A percentile compares a stretch with the other conserved stretches of the same genome.
Evolutionary conservation across 2,329 filamentous ascomycete species (phyloP).

Genomic region (Diplocarpon rosae): DNA sequence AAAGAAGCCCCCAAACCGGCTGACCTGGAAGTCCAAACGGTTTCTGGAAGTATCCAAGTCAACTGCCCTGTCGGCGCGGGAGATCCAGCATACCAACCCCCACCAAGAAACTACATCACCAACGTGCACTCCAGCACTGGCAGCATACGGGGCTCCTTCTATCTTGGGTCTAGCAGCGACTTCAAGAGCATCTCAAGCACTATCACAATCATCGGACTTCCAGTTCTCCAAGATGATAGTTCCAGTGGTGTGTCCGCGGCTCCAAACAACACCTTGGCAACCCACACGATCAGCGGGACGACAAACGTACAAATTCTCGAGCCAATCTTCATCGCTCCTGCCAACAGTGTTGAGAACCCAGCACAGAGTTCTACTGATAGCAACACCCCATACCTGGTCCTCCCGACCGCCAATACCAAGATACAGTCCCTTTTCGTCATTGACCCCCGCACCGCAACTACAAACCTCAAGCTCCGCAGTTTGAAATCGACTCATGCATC

Average conservation of each 20-base stretch:
- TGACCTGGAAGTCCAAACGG: conserved; percentile 17
- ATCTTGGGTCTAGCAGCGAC: conserved; percentile 15
- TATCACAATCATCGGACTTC: conserved; percentile 16
- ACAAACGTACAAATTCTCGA: conserved; percentile 17
- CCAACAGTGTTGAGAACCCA: conserved; percentile 3
- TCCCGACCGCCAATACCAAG: too few relatives aligned
- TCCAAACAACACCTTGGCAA: conserved; percentile 14
- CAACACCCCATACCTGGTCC: conserved; percentile 16
- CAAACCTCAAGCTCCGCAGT: conserved; percentile 11
- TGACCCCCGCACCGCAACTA: background rate
- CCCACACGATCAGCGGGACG: conserved; percentile 18
- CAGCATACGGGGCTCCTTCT: conserved; percentile 19
- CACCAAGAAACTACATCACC: conserved; percentile 24
- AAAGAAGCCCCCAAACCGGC: conserved; percentile 19
- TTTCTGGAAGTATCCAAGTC: conserved; percentile 19
- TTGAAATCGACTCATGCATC: conserved; percentile 17
- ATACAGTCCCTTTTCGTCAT: conserved; percentile 7
- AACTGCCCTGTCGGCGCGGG: conserved; percentile 13
- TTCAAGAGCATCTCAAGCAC: conserved; percentile 18
- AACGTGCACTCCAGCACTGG: conserved; percentile 19
- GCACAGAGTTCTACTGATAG: conserved; percentile 9
- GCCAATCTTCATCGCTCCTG: conserved; percentile 19
- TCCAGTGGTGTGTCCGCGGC: conserved; percentile 1
- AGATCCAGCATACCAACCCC: conserved; percentile 11
- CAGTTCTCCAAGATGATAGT: conserved; percentile 14